Conservation (phyloP, 139 green algal species). For the Coelastrella sp. region DNA sequence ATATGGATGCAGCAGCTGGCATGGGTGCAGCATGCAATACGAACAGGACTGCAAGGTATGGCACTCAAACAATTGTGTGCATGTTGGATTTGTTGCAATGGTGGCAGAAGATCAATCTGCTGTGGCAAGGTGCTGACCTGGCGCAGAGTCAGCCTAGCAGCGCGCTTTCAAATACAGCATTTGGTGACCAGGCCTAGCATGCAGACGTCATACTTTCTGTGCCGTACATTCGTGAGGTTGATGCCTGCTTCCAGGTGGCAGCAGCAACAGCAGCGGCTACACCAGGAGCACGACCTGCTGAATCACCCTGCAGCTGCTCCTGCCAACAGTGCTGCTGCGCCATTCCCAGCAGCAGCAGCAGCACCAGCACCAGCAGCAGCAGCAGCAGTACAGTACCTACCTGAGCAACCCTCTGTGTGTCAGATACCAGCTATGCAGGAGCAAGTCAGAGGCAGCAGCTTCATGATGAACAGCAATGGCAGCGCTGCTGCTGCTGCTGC, state of each 20-base stretch:
- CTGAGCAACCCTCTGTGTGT: constrained; percentile 7
- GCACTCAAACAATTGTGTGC: too few species aligned
- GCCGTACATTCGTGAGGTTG: too few species aligned
- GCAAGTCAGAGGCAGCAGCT: background rate
- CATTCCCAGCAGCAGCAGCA: background rate
- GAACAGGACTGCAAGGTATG: background rate
- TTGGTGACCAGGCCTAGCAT: too few species aligned
- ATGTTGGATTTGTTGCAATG: too few species aligned
- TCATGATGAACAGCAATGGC: background rate
- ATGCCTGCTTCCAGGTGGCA: background rate
- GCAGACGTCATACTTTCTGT: too few species aligned
- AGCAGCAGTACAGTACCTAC: background rate
- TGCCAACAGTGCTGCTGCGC: background rate
- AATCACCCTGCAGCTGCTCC: background rate
- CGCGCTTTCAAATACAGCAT: too few species aligned
- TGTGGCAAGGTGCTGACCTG: too few species aligned
- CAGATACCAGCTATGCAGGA: constrained; percentile 1
- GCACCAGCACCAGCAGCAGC: background rate
- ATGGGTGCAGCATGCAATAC: background rate
- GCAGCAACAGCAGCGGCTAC: constrained; percentile 5
- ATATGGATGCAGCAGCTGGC: background rate
- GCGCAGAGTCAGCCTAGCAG: too few species aligned
- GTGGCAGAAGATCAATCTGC: too few species aligned
- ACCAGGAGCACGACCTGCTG: background rate
- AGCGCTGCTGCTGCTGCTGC: background rate